Evolutionary conservation across 495 filamentous ascomycete species (phyloP).

Genomic region (Hypoxylon lienhwacheense): DNA sequence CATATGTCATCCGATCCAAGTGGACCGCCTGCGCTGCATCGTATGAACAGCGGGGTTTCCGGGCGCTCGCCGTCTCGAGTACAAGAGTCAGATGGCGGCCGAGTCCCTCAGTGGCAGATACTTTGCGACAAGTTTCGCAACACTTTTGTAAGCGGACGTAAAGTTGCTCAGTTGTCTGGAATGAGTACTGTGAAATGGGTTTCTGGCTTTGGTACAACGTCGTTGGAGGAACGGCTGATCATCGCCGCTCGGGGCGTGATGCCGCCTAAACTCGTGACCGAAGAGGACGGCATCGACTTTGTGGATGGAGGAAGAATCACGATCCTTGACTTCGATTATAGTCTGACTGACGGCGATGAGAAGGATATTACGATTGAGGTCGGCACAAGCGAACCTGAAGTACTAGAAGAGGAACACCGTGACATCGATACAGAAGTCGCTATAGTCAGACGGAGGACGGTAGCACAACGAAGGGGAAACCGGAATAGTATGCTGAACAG

Average conservation of each 20-base stretch:
- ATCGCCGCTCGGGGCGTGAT: slow-evolving; percentile 77
- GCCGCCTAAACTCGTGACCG: slow-evolving; percentile 57
- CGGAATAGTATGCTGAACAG: slow-evolving; percentile 44
- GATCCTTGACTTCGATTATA: slow-evolving; percentile 73
- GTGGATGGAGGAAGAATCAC: slow-evolving; percentile 82
- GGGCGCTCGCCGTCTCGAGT: slow-evolving; percentile 39
- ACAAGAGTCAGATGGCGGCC: slow-evolving; percentile 41
- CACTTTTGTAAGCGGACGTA: slow-evolving; percentile 62
- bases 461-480: slow-evolving; percentile 55
- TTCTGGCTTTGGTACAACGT: slow-evolving; percentile 48
- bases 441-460: slow-evolving; percentile 74
- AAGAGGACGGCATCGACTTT: slow-evolving; percentile 72
- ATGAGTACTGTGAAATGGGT: slow-evolving; percentile 66
- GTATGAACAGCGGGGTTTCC: slow-evolving; percentile 47
- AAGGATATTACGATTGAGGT: slow-evolving; percentile 70
- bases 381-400: slow-evolving; percentile 67
- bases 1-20: slow-evolving; percentile 36
- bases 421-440: slow-evolving; percentile 83
- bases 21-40: slow-evolving; percentile 35
- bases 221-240: slow-evolving; percentile 63
- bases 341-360: slow-evolving; percentile 55
- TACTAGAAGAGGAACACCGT: slow-evolving; percentile 71
- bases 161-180: slow-evolving; percentile 57
- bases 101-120: slow-evolving; percentile 69
- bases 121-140: slow-evolving; percentile 66